Conservation (phyloP, 164 flowering plant species). For the Malania oleifera region DNA sequence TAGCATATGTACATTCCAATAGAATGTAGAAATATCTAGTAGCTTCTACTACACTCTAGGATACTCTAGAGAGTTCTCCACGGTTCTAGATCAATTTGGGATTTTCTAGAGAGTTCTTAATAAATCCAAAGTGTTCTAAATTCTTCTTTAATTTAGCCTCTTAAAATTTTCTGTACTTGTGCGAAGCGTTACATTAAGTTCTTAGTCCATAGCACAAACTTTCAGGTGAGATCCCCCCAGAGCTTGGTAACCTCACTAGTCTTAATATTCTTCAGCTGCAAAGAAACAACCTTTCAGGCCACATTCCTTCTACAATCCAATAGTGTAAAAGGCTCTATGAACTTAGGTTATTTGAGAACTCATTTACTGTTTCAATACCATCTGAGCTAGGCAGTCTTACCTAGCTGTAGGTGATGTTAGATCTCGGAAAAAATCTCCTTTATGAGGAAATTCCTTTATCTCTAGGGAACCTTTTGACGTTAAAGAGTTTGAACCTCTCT, state of each 20-base stretch:
- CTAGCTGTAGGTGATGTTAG: slow-evolving; percentile 72
- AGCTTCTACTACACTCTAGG: no score
- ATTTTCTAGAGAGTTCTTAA: no score
- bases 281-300: slow-evolving; percentile 64
- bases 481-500: slow-evolving; percentile 80
- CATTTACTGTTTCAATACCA: slow-evolving; percentile 61
- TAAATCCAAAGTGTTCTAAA: no score
- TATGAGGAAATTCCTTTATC: slow-evolving; percentile 75
- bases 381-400: slow-evolving; percentile 58
- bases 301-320: slow-evolving; percentile 65
- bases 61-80: no score
- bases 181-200: no score
- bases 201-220: slow-evolving; percentile 52
- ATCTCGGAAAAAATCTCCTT: slow-evolving; percentile 58
- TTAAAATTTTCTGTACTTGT: no score
- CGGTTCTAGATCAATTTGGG: no score
- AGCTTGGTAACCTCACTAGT: slow-evolving; percentile 62
- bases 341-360: slow-evolving; percentile 62
- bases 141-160: no score
- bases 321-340: slow-evolving; percentile 73
- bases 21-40: no score
- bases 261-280: slow-evolving; percentile 74
- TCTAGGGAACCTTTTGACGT: slow-evolving; percentile 59
- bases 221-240: slow-evolving; percentile 64
- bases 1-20: no score